These are phyloP conservation scores for Kwoniella europaea DNA, from an alignment of 768 basidiomycete genomes.

Conservation along the genomic window DNA sequence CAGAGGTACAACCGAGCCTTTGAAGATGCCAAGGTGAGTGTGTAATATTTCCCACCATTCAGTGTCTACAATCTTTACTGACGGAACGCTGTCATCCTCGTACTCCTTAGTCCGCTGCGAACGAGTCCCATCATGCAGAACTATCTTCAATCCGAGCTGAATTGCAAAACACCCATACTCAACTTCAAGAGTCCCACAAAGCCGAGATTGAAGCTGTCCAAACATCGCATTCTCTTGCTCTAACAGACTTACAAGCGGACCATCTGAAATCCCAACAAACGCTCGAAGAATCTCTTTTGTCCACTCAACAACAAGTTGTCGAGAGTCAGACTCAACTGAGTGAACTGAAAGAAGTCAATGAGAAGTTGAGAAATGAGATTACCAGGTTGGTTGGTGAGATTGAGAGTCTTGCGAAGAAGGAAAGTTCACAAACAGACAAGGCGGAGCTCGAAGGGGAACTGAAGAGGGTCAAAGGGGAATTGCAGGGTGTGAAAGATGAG, in stretches of 20 bases:
- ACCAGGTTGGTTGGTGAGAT: slow-evolving; percentile 14
- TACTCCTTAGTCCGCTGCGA: slow-evolving; percentile 16
- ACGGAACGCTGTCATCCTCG: too few species aligned
- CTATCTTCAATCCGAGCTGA: slow-evolving; percentile 35
- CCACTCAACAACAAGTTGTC: slow-evolving; percentile 7
- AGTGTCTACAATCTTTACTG: too few species aligned
- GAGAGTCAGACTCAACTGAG: slow-evolving; percentile 3
- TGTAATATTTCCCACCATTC: too few species aligned
- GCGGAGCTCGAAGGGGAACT: not conserved
- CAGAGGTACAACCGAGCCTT: slow-evolving; percentile 12
- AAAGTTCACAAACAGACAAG: not conserved
- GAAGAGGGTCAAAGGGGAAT: slow-evolving; percentile 24
- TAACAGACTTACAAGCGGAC: slow-evolving; percentile 25
- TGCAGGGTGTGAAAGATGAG: slow-evolving; percentile 24
- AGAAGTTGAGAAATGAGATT: slow-evolving; percentile 22
- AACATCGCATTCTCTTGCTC: slow-evolving; percentile 28
- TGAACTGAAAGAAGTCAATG: slow-evolving; percentile 7
- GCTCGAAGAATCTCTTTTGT: slow-evolving; percentile 2
- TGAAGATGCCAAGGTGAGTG: slow-evolving; percentile 33
- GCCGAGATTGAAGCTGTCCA: slow-evolving; percentile 35
- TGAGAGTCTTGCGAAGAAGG: slow-evolving; percentile 8
- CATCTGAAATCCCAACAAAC: slow-evolving; percentile 13
- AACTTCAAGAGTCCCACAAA: slow-evolving; percentile 30
- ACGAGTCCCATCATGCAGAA: slow-evolving; percentile 32
- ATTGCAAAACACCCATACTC: slow-evolving; percentile 30